Evolutionary conservation across 2,329 filamentous ascomycete genomes (phyloP).

Genomic region (Fusarium solani-melongenae): DNA sequence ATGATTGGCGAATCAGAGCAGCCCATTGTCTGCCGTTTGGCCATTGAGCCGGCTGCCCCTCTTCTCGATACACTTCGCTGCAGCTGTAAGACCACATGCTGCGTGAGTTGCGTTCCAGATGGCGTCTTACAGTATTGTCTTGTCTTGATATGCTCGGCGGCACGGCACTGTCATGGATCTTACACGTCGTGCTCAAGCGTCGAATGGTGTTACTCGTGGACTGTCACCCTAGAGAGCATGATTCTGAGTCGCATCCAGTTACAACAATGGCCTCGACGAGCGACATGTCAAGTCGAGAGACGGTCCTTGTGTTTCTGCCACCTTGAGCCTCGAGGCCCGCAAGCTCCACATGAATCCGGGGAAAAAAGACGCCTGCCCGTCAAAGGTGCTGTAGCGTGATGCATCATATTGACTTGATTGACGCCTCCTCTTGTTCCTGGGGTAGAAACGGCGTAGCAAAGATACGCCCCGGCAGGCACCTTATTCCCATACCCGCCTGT

Average conservation of each 20-base stretch:
- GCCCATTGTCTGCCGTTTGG: slow-evolving; percentile 9
- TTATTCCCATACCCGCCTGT: background rate
- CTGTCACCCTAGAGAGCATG: background rate
- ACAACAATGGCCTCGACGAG: slow-evolving; percentile 9
- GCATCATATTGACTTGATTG: slow-evolving; percentile 10
- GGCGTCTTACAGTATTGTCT: slow-evolving; percentile 16
- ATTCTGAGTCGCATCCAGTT: slow-evolving; percentile 6
- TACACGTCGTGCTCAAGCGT: slow-evolving; percentile 14
- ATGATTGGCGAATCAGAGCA: slow-evolving; percentile 24
- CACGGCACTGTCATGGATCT: background rate
- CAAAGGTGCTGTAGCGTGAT: slow-evolving; percentile 23
- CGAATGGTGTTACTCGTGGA: slow-evolving; percentile 12
- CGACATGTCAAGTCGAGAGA: slow-evolving; percentile 1
- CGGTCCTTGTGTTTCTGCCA: slow-evolving; percentile 3
- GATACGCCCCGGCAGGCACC: slow-evolving; percentile 26
- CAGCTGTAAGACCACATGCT: slow-evolving; percentile 13
- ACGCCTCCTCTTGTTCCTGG: slow-evolving; percentile 10
- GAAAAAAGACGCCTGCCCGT: slow-evolving; percentile 14
- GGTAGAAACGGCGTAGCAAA: slow-evolving; percentile 14
- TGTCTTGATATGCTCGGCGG: slow-evolving; percentile 2
- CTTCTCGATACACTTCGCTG: slow-evolving; percentile 5
- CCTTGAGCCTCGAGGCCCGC: background rate
- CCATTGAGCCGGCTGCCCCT: slow-evolving; percentile 17
- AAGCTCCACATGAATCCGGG: slow-evolving; percentile 22
- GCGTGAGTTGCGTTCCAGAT: slow-evolving; percentile 27